These are phyloP conservation scores for Ascochyta rabiei DNA, from an alignment of 2,329 filamentous ascomycete genomes.

Conservation along the genomic window DNA sequence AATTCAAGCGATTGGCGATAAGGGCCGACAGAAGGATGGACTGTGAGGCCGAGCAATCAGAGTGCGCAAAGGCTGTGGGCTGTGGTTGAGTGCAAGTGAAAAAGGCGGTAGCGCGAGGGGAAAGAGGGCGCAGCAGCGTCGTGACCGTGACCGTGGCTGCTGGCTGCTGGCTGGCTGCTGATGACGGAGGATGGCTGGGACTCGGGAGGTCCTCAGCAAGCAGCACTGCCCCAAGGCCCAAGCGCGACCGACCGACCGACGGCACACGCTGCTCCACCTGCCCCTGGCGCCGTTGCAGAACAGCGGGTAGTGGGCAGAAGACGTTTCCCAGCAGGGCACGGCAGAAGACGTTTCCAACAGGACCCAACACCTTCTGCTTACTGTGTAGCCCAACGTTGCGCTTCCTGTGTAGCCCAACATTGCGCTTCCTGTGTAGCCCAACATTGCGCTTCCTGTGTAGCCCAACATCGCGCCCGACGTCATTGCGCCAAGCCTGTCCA, in stretches of 20 bases:
- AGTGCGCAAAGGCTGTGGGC: neutral
- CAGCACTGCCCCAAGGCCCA: constrained; percentile 16
- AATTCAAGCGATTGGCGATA: constrained; percentile 4
- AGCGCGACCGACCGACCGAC: constrained; percentile 7
- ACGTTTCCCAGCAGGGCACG: neutral
- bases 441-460: neutral
- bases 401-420: constrained; percentile 13
- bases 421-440: neutral
- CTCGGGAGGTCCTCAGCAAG: neutral
- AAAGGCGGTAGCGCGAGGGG: constrained; percentile 13
- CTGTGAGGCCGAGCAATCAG: constrained; percentile 11
- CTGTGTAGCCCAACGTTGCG: no score
- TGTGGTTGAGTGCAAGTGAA: neutral
- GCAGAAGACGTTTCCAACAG: no score
- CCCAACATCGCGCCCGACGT: neutral
- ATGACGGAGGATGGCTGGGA: constrained; percentile 19
- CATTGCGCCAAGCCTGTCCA: constrained; percentile 8
- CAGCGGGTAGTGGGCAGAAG: constrained; percentile 7
- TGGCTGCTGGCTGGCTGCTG: constrained; percentile 1
- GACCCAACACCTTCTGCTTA: no score
- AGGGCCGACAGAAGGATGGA: neutral
- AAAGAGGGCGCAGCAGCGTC: constrained; percentile 13
- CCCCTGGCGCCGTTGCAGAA: constrained; percentile 22
- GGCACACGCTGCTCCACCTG: constrained; percentile 14
- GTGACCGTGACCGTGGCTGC: constrained; percentile 2